These are phyloP conservation scores for Aureobasidium uvarum DNA, from an alignment of 2,329 filamentous ascomycete genomes.

Conservation along the genomic window DNA sequence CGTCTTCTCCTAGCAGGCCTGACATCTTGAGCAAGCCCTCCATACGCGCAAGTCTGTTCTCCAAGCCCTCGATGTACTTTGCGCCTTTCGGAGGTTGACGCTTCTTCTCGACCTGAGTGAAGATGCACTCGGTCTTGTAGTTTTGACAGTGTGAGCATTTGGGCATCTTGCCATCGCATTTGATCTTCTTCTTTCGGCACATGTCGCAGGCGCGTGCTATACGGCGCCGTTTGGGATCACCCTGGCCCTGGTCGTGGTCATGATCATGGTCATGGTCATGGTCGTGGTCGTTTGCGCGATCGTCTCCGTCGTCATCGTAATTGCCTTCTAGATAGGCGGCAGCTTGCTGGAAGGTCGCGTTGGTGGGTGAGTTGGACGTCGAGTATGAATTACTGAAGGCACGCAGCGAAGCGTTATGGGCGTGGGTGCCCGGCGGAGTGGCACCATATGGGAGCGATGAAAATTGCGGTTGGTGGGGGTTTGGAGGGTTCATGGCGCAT, in stretches of 20 bases:
- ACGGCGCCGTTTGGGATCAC: constrained; percentile 80
- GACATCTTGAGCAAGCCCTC: constrained; percentile 85
- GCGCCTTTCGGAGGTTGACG: constrained; percentile 94
- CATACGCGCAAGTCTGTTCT: constrained; percentile 94
- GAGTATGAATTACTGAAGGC: constrained; percentile 24
- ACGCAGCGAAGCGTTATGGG: constrained; percentile 25
- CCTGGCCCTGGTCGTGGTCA: constrained; percentile 33
- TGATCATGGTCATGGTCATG: constrained; percentile 33
- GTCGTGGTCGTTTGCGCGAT: constrained; percentile 50
- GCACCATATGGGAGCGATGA: constrained; percentile 7
- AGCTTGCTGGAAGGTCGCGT: constrained; percentile 18
- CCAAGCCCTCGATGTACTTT: constrained; percentile 95
- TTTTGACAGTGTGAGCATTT: constrained; percentile 95
- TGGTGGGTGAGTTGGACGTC: constrained; percentile 16
- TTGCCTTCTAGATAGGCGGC: constrained; percentile 27
- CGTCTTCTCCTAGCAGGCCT: constrained; percentile 80
- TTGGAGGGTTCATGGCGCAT: constrained; percentile 22
- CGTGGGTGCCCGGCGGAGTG: constrained; percentile 12
- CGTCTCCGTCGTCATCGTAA: constrained; percentile 33
- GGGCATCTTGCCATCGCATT: constrained; percentile 94
- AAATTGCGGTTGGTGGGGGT: constrained; percentile 19
- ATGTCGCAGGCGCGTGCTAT: constrained; percentile 93
- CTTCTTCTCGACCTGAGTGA: constrained; percentile 99
- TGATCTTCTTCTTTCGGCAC: constrained; percentile 95
- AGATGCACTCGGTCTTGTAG: constrained; percentile 96